Evolutionary conservation across 2,329 filamentous ascomycete species (phyloP), one percentile per base, ranked within the genome.

Genomic region (Nannizziopsis barbatae): DNA sequence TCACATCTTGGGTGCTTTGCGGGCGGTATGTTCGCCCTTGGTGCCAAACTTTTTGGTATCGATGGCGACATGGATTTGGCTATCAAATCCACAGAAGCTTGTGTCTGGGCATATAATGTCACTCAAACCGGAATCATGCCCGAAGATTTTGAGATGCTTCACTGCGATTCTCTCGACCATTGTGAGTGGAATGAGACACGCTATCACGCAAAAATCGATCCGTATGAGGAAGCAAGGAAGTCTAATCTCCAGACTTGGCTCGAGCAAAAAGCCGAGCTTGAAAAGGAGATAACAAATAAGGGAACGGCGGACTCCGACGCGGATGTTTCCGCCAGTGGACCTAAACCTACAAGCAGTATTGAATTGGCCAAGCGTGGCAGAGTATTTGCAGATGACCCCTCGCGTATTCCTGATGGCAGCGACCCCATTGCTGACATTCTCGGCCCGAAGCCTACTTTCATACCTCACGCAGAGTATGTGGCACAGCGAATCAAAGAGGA

Each of bases 21-120:
- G 0, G 75, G 75, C n/a, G 75, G 74, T 12, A 76, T 78, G 73
- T 71, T 77, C 35, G 74, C 67, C 15, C 60, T 77, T 22, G 75
- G 70, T 4, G 71, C 73, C 8, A 69, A 69, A 45, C 63, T 77
- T n/a, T 77, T 77, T 58, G 65, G 69, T 14, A 64, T 70, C 6
- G 65, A 69, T 0, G 64, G 67, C 5, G 71, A 78, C 36, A 58
- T 75, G n/a, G 64, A 69, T 8, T 60, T 74, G 12, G 75, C 72
- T 10, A 57, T 64, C 10, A 73, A 71, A 51, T 58, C 79, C 4
- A 73, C 74, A 0, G 70, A 77, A 42, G 75, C 74, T 7, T 79
- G 75, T 55, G 67, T 76, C 7, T 79, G 74, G 74, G 71, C 71
- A 0, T 76, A 77, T 53, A 66, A 73, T 32, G 63, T 60, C 4